Evolutionary conservation across 1,139 yeast genomes (phyloP).

Genomic region (Geotrichum histeridarum): DNA sequence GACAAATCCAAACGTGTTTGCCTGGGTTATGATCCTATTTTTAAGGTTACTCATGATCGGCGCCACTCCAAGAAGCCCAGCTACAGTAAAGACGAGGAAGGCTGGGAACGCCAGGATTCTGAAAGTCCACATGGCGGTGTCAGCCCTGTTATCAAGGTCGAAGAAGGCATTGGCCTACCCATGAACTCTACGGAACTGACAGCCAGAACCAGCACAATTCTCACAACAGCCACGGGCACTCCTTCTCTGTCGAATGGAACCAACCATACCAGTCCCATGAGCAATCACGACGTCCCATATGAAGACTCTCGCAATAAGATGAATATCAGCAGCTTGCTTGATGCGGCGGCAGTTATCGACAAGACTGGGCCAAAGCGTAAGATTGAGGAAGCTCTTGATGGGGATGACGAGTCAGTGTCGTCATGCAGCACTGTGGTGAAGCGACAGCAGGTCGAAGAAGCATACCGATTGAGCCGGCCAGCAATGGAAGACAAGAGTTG

Average conservation of each 20-base stretch:
- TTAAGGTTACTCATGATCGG: constrained; percentile 26
- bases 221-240: neutral
- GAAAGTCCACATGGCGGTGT: neutral
- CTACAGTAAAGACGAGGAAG: neutral
- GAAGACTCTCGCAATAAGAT: constrained; percentile 21
- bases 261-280: constrained; percentile 2
- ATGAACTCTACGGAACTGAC: neutral
- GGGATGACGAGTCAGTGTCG: neutral
- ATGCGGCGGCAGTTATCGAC: constrained; percentile 31
- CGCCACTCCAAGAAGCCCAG: neutral
- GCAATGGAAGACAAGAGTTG: constrained; percentile 12
- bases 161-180: neutral
- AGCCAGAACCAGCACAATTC: neutral
- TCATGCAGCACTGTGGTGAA: neutral
- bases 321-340: constrained; percentile 31
- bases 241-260: constrained; percentile 1
- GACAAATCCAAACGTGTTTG: constrained; percentile 66
- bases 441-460: neutral
- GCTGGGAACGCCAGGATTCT: neutral
- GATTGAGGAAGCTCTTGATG: neutral
- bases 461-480: neutral
- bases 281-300: neutral
- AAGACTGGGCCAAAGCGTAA: constrained; percentile 1
- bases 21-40: constrained; percentile 54
- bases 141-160: neutral